A percentile compares a stretch with the other conserved stretches of the same genome.
Conservation (phyloP, 2,329 filamentous ascomycete genomes). For the Penicillium sp. region DNA sequence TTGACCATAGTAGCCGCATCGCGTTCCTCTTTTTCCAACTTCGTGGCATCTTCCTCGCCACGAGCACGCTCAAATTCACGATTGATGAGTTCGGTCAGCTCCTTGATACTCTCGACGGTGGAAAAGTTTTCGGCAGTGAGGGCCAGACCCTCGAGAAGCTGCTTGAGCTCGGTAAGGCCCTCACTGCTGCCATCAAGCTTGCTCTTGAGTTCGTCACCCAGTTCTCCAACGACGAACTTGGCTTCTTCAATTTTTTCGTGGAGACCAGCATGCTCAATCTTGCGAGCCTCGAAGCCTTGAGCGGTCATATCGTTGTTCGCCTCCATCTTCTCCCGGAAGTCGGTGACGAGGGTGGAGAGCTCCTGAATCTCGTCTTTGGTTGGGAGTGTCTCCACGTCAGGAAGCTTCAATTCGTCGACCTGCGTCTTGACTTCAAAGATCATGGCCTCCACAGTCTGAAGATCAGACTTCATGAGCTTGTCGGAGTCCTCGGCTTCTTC, state of each 20-base stretch:
- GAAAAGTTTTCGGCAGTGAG: conserved; percentile 52
- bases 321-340: conserved; percentile 63
- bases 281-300: conserved; percentile 78
- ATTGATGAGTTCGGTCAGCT: conserved; percentile 72
- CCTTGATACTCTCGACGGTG: conserved; percentile 62
- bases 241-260: conserved; percentile 76
- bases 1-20: conserved; percentile 56
- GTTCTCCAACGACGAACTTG: conserved; percentile 71
- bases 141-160: conserved; percentile 66
- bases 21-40: conserved; percentile 70
- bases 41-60: conserved; percentile 72
- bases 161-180: conserved; percentile 58
- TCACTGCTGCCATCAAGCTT: conserved; percentile 74
- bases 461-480: conserved; percentile 73
- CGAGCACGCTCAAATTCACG: conserved; percentile 84
- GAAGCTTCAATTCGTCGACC: conserved; percentile 69
- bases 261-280: conserved; percentile 76
- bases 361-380: conserved; percentile 72
- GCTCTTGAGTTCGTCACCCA: conserved; percentile 71
- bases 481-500: conserved; percentile 43
- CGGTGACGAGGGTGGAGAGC: conserved; percentile 68
- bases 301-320: conserved; percentile 69
- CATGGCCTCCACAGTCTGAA: conserved; percentile 76
- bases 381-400: conserved; percentile 68
- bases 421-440: conserved; percentile 81